These are phyloP conservation scores for Zymoseptoria crescenta DNA, from an alignment of 2,329 filamentous ascomycete species.

Conservation along the genomic window DNA sequence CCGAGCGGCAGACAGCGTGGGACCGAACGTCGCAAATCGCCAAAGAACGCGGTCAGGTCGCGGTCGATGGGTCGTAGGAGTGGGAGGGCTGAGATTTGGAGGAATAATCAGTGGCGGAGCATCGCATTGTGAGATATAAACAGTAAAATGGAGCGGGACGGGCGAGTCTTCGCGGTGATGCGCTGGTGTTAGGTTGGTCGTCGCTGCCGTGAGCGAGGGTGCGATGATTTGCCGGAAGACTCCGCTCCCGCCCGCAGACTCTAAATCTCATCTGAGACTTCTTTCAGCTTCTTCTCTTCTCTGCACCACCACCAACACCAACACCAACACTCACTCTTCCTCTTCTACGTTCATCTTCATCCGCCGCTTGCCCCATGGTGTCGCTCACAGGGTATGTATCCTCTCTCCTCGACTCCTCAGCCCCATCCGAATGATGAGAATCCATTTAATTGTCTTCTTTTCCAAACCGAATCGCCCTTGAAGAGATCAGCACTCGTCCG, in stretches of 20 bases:
- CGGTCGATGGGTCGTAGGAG: not conserved
- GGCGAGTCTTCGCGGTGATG: not conserved
- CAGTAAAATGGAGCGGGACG: not conserved
- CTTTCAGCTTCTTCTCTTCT: not conserved
- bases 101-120: not conserved
- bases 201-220: too few relatives aligned
- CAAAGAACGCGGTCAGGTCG: not conserved
- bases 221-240: not conserved
- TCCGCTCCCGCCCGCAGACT: too few relatives aligned
- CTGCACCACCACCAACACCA: not conserved
- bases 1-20: not conserved
- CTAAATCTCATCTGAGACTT: not conserved
- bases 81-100: not conserved
- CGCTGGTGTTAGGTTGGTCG: not conserved
- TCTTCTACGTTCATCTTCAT: not conserved
- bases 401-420: not conserved
- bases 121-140: not conserved
- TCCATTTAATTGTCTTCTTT: conserved; percentile 68
- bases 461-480: conserved; percentile 83
- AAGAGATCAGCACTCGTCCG: conserved; percentile 65
- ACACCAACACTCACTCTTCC: not conserved
- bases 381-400: conserved; percentile 2
- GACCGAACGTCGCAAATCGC: not conserved
- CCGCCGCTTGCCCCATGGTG: not conserved
- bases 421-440: conserved; percentile 60